Evolutionary conservation across 164 flowering plant species (phyloP), one percentile per base, ranked within the genome.

Genomic region (Vitis amurensis): DNA sequence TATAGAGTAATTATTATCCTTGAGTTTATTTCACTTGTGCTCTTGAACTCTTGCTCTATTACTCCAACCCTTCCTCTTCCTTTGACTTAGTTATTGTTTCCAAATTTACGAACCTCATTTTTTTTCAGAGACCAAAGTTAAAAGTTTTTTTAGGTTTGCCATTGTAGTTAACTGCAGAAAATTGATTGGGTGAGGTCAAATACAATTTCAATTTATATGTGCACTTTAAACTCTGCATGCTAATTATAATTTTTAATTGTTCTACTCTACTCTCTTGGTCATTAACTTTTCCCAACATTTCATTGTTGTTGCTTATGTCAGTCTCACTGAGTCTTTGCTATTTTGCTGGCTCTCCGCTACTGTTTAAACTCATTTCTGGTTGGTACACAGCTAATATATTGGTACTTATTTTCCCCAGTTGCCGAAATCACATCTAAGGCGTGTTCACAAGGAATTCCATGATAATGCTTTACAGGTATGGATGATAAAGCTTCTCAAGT

Each of bases 391-490:
- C 44, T 75, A 61, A 75, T 55, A 11, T 53, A 1, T 50, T 9
- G 10, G 14, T 61, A 68, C 30, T 12, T 49, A 66, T 51, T 71
- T 65, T 52, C 55, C 51, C 15, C 85, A 94, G 97, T 75, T 94
- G 76, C 91, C 93, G 71, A 89, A 89, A 77, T 61, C 83, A 66
- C 94, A 91, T 78, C 74, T 92, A 57, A 85, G 97, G 79, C 81
- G 48, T 68, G 94, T 94, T 50, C 98, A 94, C 81, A 72, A 76
- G 78, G 91, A 89, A 51, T 94, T 94, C 72, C 97, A 92, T 65
- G 89, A 84, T 62, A 83, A 88, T 73, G 72, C 49, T 19, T 69
- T 94, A 66, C 80, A 94, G 91, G 98, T 90, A 83, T 73, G 74
- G 17, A 52, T 37, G 8, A 30, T 31, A 19, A 44, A 12, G 4